Conservation (phyloP, 2,329 filamentous ascomycete genomes). For the Madurella mycetomatis region DNA sequence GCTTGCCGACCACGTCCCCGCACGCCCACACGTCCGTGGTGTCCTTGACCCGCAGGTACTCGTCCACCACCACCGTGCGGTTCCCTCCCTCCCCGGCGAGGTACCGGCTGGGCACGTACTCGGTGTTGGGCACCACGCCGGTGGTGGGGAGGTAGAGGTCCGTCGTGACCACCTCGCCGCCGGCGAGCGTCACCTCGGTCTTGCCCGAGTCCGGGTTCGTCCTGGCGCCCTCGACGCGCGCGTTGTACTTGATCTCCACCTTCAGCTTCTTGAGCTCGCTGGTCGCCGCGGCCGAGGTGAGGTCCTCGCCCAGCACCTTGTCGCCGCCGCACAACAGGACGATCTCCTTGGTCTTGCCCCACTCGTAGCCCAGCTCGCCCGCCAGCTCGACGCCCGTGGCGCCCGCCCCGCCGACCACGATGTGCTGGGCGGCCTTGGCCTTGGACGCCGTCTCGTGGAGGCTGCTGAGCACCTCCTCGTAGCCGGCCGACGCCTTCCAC, state of each 20-base stretch:
- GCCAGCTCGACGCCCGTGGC: slow-evolving; percentile 53
- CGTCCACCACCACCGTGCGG: slow-evolving; percentile 47
- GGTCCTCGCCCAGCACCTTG: slow-evolving; percentile 43
- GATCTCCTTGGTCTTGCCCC: slow-evolving; percentile 44
- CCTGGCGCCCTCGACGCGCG: slow-evolving; percentile 36
- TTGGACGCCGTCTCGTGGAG: slow-evolving; percentile 40
- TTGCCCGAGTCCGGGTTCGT: slow-evolving; percentile 38
- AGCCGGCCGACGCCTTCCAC: slow-evolving; percentile 48
- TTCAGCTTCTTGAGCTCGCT: slow-evolving; percentile 50
- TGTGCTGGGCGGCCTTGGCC: slow-evolving; percentile 44
- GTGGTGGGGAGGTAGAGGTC: slow-evolving; percentile 50
- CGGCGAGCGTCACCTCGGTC: slow-evolving; percentile 45
- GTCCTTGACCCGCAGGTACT: slow-evolving; percentile 44
- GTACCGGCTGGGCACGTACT: slow-evolving; percentile 44
- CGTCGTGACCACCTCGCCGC: slow-evolving; percentile 45
- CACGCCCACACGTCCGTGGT: slow-evolving; percentile 48
- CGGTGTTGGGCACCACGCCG: slow-evolving; percentile 52
- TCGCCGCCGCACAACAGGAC: slow-evolving; percentile 42
- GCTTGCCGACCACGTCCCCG: slow-evolving; percentile 50
- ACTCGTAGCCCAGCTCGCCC: slow-evolving; percentile 51
- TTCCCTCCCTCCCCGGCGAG: slow-evolving; percentile 34
- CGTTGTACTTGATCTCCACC: slow-evolving; percentile 43
- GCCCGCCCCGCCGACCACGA: slow-evolving; percentile 55
- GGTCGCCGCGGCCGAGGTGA: slow-evolving; percentile 38
- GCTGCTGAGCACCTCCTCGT: slow-evolving; percentile 40